Evolutionary conservation across 768 basidiomycete species (phyloP).

Genomic region (Clavaria fumosa): DNA sequence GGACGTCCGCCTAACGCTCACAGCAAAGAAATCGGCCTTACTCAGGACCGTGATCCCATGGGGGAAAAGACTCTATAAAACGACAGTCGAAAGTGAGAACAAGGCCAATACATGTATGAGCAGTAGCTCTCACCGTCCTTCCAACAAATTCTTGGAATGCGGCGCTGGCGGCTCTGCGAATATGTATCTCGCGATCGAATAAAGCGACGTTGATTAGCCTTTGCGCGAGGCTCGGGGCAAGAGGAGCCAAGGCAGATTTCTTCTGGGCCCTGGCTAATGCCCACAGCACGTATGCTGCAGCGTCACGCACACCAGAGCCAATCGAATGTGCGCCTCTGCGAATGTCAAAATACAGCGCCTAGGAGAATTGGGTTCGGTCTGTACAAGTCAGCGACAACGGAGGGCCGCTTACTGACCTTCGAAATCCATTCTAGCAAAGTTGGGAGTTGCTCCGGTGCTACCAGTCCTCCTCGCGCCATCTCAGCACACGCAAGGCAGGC

Average conservation of each 20-base stretch:
- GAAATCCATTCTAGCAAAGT: conserved; percentile 65
- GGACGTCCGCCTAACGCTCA: conserved; percentile 71
- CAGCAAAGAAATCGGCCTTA: conserved; percentile 90
- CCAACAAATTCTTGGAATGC: conserved; percentile 97
- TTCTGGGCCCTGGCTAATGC: conserved; percentile 74
- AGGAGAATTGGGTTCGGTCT: too few species aligned
- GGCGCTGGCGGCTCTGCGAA: conserved; percentile 90
- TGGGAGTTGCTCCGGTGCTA: conserved; percentile 39
- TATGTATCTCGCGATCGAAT: conserved; percentile 89
- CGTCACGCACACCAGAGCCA: conserved; percentile 88
- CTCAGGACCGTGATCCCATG: conserved; percentile 89
- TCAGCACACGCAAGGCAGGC: conserved; percentile 87
- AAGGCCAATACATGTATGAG: conserved; percentile 2
- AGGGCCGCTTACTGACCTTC: conserved; percentile 33
- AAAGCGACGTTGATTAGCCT: conserved; percentile 65
- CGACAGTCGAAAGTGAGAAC: conserved; percentile 3
- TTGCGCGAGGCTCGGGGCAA: conserved; percentile 51
- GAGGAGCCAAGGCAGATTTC: conserved; percentile 37
- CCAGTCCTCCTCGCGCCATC: conserved; percentile 69
- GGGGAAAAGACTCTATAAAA: conserved; percentile 63
- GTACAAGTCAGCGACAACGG: too few species aligned
- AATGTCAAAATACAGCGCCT: conserved; percentile 89
- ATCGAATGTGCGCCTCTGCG: conserved; percentile 87
- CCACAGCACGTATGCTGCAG: conserved; percentile 91
- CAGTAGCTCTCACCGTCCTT: conserved; percentile 56